Evolutionary conservation across 2,329 filamentous ascomycete species (phyloP), one percentile per base, ranked within the genome.

Genomic region (Aspergillus awamori): DNA sequence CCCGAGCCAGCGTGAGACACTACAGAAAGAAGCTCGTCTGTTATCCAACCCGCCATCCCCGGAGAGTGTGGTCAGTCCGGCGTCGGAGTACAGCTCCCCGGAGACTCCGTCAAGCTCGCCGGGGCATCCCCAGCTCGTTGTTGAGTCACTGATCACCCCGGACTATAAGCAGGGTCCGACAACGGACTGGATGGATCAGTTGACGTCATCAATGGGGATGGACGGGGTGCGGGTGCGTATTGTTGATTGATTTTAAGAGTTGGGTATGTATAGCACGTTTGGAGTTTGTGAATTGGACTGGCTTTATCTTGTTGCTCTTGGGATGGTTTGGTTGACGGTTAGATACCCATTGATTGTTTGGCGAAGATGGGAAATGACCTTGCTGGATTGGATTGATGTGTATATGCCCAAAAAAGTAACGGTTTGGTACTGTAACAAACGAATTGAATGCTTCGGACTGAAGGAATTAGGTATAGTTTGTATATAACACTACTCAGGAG

Each of bases 151-250:
- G 47, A 65, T 70, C 43, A 65, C 63, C 2, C 61, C 65, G 2
- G 61, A 64, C 2, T 61, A 58, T 2, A 61, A 58, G 15, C 59
- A 67, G 20, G 60, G 67, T 7, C 62, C 65, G 0, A 68, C 64
- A 2, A 65, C 67, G 1, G 63, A 70, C 49, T 70, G 68, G 69
- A 70, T 71, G 69, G 69, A 71, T 30, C 67, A 62, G 13, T 59
- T 71, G 39, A 58, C 64, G 13, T 64, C 61, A 13, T 68, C 68
- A 2, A 70, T 70, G 68, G 69, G 69, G 2, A 56, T 71, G 58
- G 68, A 66, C n/a, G 36, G 53, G 5, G 26, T 55, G 38, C 24
- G 53, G 5, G 38, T 41, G 28, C 22, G 36, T 15, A 55, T 43
- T 55, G 38, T 43, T 10, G 26, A 24, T 20, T 45, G 24, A 43